Evolutionary conservation across 768 basidiomycete species (phyloP), one percentile per base, ranked within the genome.

Genomic region (Infundibulicybe gibba): DNA sequence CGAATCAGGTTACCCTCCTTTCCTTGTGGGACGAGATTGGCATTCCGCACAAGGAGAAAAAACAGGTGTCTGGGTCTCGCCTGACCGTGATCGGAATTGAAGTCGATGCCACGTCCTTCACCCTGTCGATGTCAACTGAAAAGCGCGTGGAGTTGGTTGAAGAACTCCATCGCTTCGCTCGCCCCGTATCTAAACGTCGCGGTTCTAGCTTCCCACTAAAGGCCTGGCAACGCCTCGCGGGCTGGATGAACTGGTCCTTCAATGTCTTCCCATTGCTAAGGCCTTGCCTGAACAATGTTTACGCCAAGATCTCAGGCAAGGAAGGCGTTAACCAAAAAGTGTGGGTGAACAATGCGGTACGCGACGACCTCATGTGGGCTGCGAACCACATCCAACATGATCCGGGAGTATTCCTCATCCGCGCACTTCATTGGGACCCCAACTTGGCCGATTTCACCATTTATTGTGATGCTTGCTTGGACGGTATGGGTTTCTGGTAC

Each of bases 61-160:
- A 76, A 47, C 76, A 77, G 50, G 10, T 70, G 0, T 65, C 17
- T n/a, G 71, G 69, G 0, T 6, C 37, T 0, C 5, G 31, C 0
- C 61, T 76, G 13, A 53, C 54, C 1, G 64, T 75, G 50, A 66
- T 75, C 46, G 69, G 75, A 15, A 69, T 70, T 46, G 20, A 58
- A 0, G 67, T 75, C 19, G 64, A 76, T 47, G 38, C 67, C 0
- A 58, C 62, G 20, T 41, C 40, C 0, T 62, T 71, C 59, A 62
- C 61, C 0, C 50, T 69, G 42, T 54, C 62, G 0, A 48, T 65
- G 33, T 31, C 50, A 1, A 8, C 10, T 0, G 35, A 49, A 5
- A 21, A 39, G 2, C 41, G 48, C 6, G 9, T 12, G 5, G 49
- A 56, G 3, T 51, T 66, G 5, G 10, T 61, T 13, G 37, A 47